Evolutionary conservation across 2,329 filamentous ascomycete genomes (phyloP).

Genomic region (Emydomyces testavorans): DNA sequence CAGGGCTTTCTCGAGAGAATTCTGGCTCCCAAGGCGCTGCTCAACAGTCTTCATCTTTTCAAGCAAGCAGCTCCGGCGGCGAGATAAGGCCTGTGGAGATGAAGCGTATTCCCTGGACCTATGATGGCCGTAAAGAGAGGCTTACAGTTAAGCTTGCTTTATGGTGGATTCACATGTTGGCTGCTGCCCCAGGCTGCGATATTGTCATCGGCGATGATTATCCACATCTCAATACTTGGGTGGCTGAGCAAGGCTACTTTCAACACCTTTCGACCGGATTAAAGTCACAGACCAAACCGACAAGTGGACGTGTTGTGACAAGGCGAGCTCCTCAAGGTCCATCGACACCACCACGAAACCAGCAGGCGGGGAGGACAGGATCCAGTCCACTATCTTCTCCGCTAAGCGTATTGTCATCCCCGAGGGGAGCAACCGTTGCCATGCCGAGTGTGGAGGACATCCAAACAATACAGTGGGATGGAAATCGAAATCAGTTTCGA

Average conservation of each 20-base stretch:
- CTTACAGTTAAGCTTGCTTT: constrained; percentile 14
- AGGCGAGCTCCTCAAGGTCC: background rate
- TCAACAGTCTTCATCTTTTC: background rate
- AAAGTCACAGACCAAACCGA: background rate
- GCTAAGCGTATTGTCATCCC: background rate
- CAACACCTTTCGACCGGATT: background rate
- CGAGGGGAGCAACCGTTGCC: background rate
- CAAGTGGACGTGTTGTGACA: background rate
- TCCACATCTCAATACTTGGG: constrained; percentile 8
- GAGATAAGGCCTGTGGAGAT: constrained; percentile 12
- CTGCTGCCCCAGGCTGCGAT: constrained; percentile 9
- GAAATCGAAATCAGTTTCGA: too few relatives aligned
- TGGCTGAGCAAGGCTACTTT: background rate
- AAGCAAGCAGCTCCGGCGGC: background rate
- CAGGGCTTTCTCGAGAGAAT: background rate
- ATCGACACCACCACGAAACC: background rate
- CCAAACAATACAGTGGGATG: too few relatives aligned
- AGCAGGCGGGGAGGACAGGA: background rate
- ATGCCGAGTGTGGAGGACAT: background rate
- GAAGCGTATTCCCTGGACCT: constrained; percentile 13
- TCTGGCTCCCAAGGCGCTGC: background rate
- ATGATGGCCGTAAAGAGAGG: constrained; percentile 2
- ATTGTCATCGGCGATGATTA: constrained; percentile 3
- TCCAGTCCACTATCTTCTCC: background rate
- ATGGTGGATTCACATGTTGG: constrained; percentile 16